phyloP scores from a whole-genome alignment of 1,284 basidiomycete genomes.

The Testicularia cyperi region DNA sequence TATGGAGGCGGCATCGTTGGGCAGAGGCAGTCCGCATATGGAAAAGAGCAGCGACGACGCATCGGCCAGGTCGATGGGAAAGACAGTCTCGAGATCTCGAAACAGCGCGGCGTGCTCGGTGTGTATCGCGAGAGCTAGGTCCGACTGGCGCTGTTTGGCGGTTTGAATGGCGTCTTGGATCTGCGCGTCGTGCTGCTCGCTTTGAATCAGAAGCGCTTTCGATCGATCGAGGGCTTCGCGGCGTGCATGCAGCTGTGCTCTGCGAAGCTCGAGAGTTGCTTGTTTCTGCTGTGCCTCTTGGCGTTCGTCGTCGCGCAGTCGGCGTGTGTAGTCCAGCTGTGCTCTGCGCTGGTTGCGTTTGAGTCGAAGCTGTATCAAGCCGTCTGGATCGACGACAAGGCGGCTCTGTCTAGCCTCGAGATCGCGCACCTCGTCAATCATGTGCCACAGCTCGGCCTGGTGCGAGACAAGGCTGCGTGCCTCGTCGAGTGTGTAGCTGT shows the following conservation, averaged over 20 bases:
- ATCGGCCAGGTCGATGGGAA: slow-evolving; percentile 53
- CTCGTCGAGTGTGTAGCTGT: slow-evolving; percentile 29
- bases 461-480: slow-evolving; percentile 7
- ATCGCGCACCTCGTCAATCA: slow-evolving; percentile 5
- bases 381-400: slow-evolving; percentile 6
- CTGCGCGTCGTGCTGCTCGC: neutral
- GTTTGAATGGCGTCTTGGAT: neutral
- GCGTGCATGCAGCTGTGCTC: slow-evolving; percentile 10
- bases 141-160: slow-evolving; percentile 1
- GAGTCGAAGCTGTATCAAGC: slow-evolving; percentile 18
- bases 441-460: slow-evolving; percentile 10
- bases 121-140: slow-evolving; percentile 12
- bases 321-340: slow-evolving; percentile 1
- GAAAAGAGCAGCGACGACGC: slow-evolving; percentile 54
- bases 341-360: slow-evolving; percentile 16
- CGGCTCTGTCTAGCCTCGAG: neutral
- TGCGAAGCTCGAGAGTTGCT: slow-evolving; percentile 5
- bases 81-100: slow-evolving; percentile 50
- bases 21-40: slow-evolving; percentile 48
- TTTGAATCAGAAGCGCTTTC: neutral
- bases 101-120: slow-evolving; percentile 36
- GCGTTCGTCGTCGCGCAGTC: slow-evolving; percentile 12
- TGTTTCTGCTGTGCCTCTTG: slow-evolving; percentile 3
- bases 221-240: slow-evolving; percentile 7
- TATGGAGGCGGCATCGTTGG: slow-evolving; percentile 42